A percentile compares a stretch with the other conserved stretches of the same genome.
phyloP scores from a whole-genome alignment of 257 asterid genomes.

The Salvia hispanica region DNA sequence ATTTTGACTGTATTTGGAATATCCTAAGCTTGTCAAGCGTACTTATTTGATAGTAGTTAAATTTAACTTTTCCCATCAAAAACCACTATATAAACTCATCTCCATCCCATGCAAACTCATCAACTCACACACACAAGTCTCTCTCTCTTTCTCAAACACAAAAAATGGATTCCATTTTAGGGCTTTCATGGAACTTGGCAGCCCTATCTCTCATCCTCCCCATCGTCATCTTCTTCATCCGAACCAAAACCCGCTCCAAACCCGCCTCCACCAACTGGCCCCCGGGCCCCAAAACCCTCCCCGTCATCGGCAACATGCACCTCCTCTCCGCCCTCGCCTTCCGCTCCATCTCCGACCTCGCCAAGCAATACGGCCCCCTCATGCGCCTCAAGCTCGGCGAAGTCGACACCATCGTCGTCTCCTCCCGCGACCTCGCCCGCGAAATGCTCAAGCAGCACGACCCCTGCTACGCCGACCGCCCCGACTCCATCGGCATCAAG shows the following conservation, averaged over 20 bases:
- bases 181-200: too few species aligned
- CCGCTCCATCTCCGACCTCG: not conserved
- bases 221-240: not conserved
- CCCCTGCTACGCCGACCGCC: conserved; percentile 5
- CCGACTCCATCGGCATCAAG: not conserved
- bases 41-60: too few species aligned
- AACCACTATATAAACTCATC: too few species aligned
- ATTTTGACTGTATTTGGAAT: too few species aligned
- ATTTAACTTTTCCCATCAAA: too few species aligned
- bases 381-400: conserved; percentile 23
- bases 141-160: too few species aligned
- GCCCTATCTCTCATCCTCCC: not conserved
- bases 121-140: too few species aligned
- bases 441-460: conserved; percentile 16
- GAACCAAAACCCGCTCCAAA: not conserved
- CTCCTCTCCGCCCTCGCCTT: not conserved
- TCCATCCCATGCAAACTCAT: too few species aligned
- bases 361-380: conserved; percentile 11
- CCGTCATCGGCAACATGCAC: conserved; percentile 21
- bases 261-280: not conserved
- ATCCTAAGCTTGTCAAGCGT: too few species aligned
- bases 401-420: not conserved
- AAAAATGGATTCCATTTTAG: too few species aligned
- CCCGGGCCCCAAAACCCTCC: conserved; percentile 12
- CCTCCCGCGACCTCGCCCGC: not conserved